Base-by-base conservation (phyloP, 768 basidiomycete genomes). In the Trametes villosa region DNA sequence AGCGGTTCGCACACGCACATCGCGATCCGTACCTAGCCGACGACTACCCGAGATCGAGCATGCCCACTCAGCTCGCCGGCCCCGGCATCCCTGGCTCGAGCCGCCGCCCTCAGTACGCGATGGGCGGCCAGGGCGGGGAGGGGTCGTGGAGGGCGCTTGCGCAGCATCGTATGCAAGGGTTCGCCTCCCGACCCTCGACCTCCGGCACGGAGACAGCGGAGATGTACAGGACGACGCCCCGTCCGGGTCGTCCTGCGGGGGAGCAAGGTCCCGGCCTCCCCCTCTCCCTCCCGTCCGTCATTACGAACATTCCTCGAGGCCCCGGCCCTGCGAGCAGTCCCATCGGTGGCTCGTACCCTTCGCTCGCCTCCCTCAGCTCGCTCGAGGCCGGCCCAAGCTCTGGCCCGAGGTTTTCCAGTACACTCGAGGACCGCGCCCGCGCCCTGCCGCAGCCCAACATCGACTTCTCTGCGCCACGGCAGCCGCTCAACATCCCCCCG, bases 401-500 rank as follows among this genome's bases (percentile, higher is more conserved):
- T 31, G 46, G 48, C 47, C 45, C 34, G 27, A 36, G 50, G 8
- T 42, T 49, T n/a, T 29, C 44, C 36, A 22, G 45, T 36, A 20
- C 62, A 24, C 45, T 57, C 30, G 57, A 60, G 22, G 64, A 57
- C 27, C 55, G 46, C 40, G 57, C 46, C 22, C 62, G 51, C n/a
- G 54, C 50, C 27, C 46, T 66, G 41, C 60, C 66, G 30, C 60
- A 64, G 7, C 60, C 51, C 36, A 70, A 60, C 36, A 64, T 70
- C 24, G 40, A 72, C 30, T 64, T 71, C 34, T 50, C 62, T 33
- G 29, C 65, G 29, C 71, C 64, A 48, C 59, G 65, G 11, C 54
- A 67, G 15, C 46, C 57, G 33, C 63, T 62, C 20, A 63, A 57
- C 53, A 70, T 82, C 38, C 75, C 81, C 0, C 80, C 87, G 17